Percentiles rank a stretch among this genome's conserved stretches.
These are phyloP conservation scores for Sporothrix euskadiensis DNA, from an alignment of 2,329 filamentous ascomycete genomes.

Conservation along the genomic window DNA sequence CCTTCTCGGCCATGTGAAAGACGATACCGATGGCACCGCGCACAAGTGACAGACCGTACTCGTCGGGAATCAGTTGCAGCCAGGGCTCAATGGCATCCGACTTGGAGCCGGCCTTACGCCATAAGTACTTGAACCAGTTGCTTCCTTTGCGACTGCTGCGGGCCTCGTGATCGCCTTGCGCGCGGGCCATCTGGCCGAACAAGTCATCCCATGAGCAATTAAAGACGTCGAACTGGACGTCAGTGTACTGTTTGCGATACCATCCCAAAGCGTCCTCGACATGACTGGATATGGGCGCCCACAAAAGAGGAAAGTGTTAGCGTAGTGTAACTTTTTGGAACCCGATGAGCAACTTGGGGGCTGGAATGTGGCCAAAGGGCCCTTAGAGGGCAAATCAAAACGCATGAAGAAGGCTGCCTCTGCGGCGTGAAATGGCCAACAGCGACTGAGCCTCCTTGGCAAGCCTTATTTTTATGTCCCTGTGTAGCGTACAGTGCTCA, in stretches of 20 bases:
- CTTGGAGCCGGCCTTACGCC: constrained; percentile 26
- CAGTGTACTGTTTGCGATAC: constrained; percentile 9
- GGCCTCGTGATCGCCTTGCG: constrained; percentile 22
- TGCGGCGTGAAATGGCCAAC: background rate
- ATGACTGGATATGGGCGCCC: background rate
- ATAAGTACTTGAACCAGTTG: constrained; percentile 24
- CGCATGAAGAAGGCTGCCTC: background rate
- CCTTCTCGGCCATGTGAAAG: constrained; percentile 27
- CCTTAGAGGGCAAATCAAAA: background rate
- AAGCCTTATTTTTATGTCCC: background rate
- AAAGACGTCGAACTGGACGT: constrained; percentile 18
- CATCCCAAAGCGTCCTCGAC: constrained; percentile 12
- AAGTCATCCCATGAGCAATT: constrained; percentile 27
- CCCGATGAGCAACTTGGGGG: too few species aligned
- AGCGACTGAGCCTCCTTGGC: background rate
- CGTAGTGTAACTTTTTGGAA: too few species aligned
- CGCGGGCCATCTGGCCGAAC: constrained; percentile 23
- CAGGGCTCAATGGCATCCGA: constrained; percentile 24
- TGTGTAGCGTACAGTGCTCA: background rate
- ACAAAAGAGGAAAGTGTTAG: background rate
- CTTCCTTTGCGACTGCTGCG: background rate
- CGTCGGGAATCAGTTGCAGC: constrained; percentile 27
- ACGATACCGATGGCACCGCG: constrained; percentile 25
- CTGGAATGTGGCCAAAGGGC: background rate
- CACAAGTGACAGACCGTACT: constrained; percentile 25